Conservation (phyloP, 2,329 filamentous ascomycete genomes). For the Epichloe uncinata region DNA sequence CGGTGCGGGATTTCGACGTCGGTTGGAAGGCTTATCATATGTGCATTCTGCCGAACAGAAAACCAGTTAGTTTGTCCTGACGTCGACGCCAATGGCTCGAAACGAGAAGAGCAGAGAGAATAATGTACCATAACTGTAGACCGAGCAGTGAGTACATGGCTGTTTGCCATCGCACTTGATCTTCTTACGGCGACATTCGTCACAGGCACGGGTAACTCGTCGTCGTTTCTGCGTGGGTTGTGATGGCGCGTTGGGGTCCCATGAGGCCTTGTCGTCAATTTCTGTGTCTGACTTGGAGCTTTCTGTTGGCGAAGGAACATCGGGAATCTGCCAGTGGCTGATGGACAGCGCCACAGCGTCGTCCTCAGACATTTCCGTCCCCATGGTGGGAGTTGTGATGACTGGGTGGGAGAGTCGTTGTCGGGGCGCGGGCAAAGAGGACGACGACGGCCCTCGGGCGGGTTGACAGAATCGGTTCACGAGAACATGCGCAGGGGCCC, state of each 20-base stretch:
- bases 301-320: constrained; percentile 26
- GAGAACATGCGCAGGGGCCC: constrained; percentile 6
- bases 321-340: constrained; percentile 23
- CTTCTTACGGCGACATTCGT: constrained; percentile 73
- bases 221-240: constrained; percentile 61
- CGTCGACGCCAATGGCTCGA: background rate
- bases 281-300: constrained; percentile 31
- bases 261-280: constrained; percentile 21
- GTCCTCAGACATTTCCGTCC: constrained; percentile 30
- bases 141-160: constrained; percentile 88
- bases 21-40: constrained; percentile 88
- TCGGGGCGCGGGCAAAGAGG: background rate
- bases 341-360: constrained; percentile 24
- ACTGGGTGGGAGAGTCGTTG: background rate
- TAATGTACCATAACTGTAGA: constrained; percentile 86
- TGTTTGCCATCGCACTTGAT: constrained; percentile 82
- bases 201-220: constrained; percentile 68
- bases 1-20: constrained; percentile 77
- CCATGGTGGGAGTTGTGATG: constrained; percentile 13
- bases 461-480: constrained; percentile 1
- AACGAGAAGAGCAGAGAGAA: background rate
- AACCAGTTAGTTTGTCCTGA: background rate
- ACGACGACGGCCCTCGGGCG: constrained; percentile 4
- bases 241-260: constrained; percentile 23
- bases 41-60: constrained; percentile 58